Evolutionary conservation across 163 green algal genomes (phyloP), one percentile per base, ranked within the genome.

Genomic region (Chlorella variabilis): DNA sequence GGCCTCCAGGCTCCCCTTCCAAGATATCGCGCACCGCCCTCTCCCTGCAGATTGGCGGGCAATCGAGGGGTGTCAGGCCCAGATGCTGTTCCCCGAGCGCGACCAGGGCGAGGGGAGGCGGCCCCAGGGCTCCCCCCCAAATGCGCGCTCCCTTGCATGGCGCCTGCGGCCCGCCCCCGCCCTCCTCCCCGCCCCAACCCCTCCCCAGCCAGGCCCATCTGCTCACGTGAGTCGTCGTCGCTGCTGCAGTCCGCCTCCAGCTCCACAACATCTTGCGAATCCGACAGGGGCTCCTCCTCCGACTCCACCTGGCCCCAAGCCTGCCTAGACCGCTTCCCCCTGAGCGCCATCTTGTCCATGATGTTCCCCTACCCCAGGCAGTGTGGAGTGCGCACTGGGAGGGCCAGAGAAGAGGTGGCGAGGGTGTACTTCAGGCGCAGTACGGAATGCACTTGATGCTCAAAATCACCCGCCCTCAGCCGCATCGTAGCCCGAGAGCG

Each of bases 1-100:
- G 13, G 73, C 54, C 73, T 80, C 73, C 54, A 80, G 56, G 31
- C 51, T 63, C 4, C 73, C 73, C 2, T 42, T 70, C 73, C 73
- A 80, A 3, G 23, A 41, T 17, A 80, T 69, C 2, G 56, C 38
- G 4, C 5, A n/a, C 7, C 56, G 39, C 6, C 73, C 73, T 29
- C 73, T 49, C 27, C 73, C 73, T 80, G 73, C 73, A 70, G 13
- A 21, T 67, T 67, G 17, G 5, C 4, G 17, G 27, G n/a, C n/a
- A 67, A 38, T 39, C n/a, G n/a, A 27, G 59, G 23, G 54, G 54
- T 63, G 5, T 63, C 54, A 29, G 54, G 54, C 23, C 54, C 18
- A n/a, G n/a, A n/a, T n/a, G n/a, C n/a, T n/a, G n/a, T n/a, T n/a
- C n/a, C n/a, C n/a, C n/a, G n/a, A n/a, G n/a, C n/a, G n/a, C n/a